Percentiles rank a stretch among this genome's conserved stretches.
Conservation (phyloP, 73 alveolate species). For the Tetrahymena thermophila region DNA sequence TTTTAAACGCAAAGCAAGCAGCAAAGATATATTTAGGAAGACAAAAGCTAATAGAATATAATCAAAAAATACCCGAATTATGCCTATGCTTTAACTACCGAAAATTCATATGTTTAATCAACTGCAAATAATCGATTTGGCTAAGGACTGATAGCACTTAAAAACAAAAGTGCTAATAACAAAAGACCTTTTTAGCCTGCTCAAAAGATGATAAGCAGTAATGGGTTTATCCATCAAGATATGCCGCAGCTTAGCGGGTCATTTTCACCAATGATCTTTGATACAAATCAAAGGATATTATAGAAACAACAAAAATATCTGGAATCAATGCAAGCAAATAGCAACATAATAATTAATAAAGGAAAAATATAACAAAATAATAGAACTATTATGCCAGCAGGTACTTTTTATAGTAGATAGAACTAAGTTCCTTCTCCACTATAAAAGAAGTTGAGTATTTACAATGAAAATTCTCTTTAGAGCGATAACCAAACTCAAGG, state of each 20-base stretch:
- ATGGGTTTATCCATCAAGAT: neutral
- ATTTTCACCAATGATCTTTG: neutral
- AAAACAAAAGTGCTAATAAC: neutral
- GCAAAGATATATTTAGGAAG: neutral
- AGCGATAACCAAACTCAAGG: neutral
- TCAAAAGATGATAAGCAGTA: neutral
- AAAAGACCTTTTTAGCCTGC: neutral
- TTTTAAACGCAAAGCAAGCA: neutral
- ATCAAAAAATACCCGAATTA: neutral
- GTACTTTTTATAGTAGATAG: neutral
- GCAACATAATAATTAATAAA: neutral
- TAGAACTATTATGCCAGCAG: neutral
- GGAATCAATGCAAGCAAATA: neutral
- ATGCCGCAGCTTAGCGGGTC: neutral
- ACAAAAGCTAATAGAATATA: neutral
- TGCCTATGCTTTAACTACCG: neutral
- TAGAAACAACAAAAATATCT: neutral
- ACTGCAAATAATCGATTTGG: neutral
- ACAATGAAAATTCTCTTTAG: neutral
- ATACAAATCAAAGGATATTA: neutral
- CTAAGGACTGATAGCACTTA: neutral
- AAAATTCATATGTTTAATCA: neutral
- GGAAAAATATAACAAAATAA: neutral
- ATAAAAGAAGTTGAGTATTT: neutral
- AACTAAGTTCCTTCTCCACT: neutral